Conservation (phyloP, 2,329 filamentous ascomycete species). For the Trichophyton mentagrophytes region DNA sequence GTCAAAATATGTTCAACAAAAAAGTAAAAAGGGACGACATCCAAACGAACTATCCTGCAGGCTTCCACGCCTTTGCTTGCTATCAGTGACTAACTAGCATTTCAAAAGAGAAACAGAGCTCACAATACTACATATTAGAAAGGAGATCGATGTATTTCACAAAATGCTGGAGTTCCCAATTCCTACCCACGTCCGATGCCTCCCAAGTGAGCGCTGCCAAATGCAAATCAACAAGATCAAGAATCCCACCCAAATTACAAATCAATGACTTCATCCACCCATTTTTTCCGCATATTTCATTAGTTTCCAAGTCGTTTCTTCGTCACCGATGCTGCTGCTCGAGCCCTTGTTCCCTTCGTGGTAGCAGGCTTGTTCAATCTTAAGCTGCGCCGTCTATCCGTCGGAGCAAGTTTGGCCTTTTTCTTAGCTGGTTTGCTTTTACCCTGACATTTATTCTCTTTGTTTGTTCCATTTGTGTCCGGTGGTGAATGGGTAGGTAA, state of each 20-base stretch:
- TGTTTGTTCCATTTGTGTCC: background rate
- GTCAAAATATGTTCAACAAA: background rate
- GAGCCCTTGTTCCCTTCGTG: background rate
- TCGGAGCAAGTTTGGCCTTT: background rate
- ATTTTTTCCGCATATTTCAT: background rate
- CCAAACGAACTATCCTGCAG: background rate
- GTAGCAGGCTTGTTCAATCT: background rate
- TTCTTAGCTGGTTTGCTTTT: background rate
- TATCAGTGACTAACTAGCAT: background rate
- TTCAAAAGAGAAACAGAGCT: background rate
- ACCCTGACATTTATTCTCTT: background rate
- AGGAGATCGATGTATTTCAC: background rate
- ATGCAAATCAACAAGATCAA: background rate
- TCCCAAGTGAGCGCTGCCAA: background rate
- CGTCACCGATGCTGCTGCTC: background rate
- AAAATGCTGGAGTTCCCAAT: background rate
- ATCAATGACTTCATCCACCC: background rate
- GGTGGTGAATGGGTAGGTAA: no score
- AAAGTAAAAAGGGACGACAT: background rate
- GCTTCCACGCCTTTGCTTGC: background rate
- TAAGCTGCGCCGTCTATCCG: background rate
- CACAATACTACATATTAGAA: background rate
- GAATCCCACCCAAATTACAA: background rate
- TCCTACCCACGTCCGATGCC: background rate
- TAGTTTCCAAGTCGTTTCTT: background rate